Evolutionary conservation across 148 eudicot genomes (phyloP), one percentile per base, ranked within the genome.

Genomic region (Rhododendron simsii): DNA sequence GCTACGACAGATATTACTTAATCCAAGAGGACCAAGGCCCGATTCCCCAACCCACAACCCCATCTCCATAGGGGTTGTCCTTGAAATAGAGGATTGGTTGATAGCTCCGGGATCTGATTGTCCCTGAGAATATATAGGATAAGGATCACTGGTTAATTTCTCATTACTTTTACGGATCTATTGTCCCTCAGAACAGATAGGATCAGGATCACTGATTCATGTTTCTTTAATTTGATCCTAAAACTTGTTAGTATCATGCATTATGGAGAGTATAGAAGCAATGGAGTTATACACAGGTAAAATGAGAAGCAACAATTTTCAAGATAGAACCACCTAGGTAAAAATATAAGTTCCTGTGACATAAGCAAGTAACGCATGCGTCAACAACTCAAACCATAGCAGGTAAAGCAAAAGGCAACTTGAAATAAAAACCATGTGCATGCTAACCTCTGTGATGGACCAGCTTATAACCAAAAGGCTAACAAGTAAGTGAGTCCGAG

Each of bases 391-490:
- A 77, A 39, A 77, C n/a, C 80, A 77, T 44, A 77, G 21, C 45
- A 75, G 47, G 26, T 20, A 16, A 71, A 13, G 37, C 33, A 65
- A 65, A n/a, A 20, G 63, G 73, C 73, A 28, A 26, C 14, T 12
- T n/a, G 2, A 71, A 30, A 11, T 28, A 28, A 71, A 5, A 3
- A 5, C 0, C 21, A 4, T 55, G 30, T 3, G 23, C 7, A 81
- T 65, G 53, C 93, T 63, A 57, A 95, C 98, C 96, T 97, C 99
- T 30, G 98, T 94, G 84, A 94, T 87, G 69, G 96, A 89, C 99
- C 99, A 95, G 91, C 99, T 97, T 90, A 95, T 90, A 28, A 95
- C 95, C 81, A 96, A 90, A 81, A 98, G 94, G 88, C 94, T 91
- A 84, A 97, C 98, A 51, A 97, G 94, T 73, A 91, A 83, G 90